Percentiles rank a stretch among this genome's conserved stretches.
These are phyloP conservation scores for Cryptococcus sp. DNA, from an alignment of 1,284 basidiomycete genomes.

Conservation along the genomic window DNA sequence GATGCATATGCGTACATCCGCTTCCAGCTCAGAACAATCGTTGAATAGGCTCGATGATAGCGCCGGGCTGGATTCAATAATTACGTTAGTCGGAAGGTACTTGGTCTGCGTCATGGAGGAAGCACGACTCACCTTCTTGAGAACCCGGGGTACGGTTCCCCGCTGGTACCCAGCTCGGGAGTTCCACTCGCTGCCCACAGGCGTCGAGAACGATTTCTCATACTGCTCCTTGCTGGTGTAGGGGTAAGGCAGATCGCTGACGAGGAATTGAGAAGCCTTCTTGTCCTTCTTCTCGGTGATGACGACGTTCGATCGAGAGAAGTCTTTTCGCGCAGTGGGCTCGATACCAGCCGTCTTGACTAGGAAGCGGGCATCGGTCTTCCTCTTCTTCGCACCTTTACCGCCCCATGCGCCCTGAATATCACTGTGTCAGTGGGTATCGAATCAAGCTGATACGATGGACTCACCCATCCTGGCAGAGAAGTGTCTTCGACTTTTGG, in stretches of 20 bases:
- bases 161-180: conserved; percentile 84
- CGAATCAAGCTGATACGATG: neutral
- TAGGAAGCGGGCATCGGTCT: conserved; percentile 61
- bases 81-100: conserved; percentile 8
- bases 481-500: conserved; percentile 83
- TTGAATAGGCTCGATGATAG: conserved; percentile 71
- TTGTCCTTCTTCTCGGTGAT: conserved; percentile 92
- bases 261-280: conserved; percentile 83
- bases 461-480: conserved; percentile 87
- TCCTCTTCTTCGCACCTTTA: conserved; percentile 59
- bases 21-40: conserved; percentile 58
- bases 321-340: conserved; percentile 76
- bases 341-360: conserved; percentile 81
- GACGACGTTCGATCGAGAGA: conserved; percentile 81
- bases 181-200: conserved; percentile 91
- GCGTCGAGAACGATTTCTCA: conserved; percentile 75
- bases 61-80: conserved; percentile 62
- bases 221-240: conserved; percentile 90
- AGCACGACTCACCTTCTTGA: conserved; percentile 68
- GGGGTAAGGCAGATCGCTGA: conserved; percentile 88
- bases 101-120: neutral
- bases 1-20: neutral
- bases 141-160: conserved; percentile 76
- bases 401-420: conserved; percentile 88
- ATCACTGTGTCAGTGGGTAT: conserved; percentile 1